phyloP scores from a whole-genome alignment of 2,329 filamentous ascomycete species.

The Ceratocystis smalleyi region DNA sequence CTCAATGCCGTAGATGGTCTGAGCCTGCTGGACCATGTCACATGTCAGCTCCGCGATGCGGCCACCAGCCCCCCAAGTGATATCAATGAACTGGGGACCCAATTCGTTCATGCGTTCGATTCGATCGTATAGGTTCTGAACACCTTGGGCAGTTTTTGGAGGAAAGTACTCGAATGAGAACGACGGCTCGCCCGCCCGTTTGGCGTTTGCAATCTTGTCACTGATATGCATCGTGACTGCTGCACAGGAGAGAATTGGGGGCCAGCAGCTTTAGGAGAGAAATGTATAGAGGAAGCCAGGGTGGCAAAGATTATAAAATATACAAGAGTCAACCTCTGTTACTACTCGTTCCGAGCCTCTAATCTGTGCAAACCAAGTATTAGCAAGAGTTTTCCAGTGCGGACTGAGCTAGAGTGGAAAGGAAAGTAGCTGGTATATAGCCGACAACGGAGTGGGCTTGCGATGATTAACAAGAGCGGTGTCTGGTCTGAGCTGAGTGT shows the following conservation, averaged over 20 bases:
- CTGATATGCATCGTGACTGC: slow-evolving; percentile 70
- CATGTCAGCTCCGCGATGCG: slow-evolving; percentile 80
- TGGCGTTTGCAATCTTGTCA: slow-evolving; percentile 72
- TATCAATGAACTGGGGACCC: slow-evolving; percentile 90
- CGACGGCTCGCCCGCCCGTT: slow-evolving; percentile 63
- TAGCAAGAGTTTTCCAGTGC: neutral
- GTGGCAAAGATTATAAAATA: neutral
- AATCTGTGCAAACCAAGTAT: neutral
- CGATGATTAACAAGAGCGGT: neutral
- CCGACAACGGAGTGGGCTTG: slow-evolving; percentile 4
- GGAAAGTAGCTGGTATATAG: neutral
- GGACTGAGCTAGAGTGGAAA: neutral
- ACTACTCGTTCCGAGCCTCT: neutral
- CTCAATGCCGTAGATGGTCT: slow-evolving; percentile 88
- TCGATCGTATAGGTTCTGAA: slow-evolving; percentile 97
- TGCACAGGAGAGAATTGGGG: slow-evolving; percentile 21
- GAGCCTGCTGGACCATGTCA: slow-evolving; percentile 94
- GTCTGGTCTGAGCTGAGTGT: neutral
- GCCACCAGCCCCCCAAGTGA: slow-evolving; percentile 95
- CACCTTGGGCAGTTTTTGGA: slow-evolving; percentile 90
- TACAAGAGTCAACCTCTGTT: slow-evolving; percentile 3
- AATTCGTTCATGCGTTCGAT: slow-evolving; percentile 98
- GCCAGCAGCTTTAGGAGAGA: neutral
- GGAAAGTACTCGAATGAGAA: slow-evolving; percentile 99
- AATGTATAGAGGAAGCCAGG: neutral